These are phyloP conservation scores for Curvularia sp. DNA, from an alignment of 2,329 filamentous ascomycete genomes.

Conservation along the genomic window DNA sequence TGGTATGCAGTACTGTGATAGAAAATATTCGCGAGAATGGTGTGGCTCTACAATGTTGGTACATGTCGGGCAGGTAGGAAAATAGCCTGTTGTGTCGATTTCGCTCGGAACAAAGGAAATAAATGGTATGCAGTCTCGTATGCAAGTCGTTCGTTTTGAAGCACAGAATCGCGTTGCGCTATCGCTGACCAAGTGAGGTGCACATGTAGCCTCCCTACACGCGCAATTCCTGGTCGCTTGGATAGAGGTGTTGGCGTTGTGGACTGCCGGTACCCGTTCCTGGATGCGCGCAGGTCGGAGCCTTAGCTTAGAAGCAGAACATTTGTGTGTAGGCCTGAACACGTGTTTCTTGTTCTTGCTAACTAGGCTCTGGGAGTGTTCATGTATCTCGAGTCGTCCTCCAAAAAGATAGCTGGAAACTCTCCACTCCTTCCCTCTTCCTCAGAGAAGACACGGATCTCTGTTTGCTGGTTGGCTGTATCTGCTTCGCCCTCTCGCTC, in stretches of 20 bases:
- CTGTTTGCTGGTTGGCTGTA: not conserved
- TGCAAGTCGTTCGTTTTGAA: not conserved
- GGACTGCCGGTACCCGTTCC: not conserved
- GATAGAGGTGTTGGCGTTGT: conserved; percentile 5
- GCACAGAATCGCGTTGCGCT: not conserved
- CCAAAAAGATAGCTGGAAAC: conserved; percentile 4
- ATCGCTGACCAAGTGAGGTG: not conserved
- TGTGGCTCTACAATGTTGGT: not conserved
- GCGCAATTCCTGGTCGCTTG: conserved; percentile 5
- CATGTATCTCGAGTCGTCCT: not conserved
- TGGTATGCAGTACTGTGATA: not conserved
- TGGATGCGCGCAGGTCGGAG: not conserved
- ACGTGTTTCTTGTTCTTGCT: not conserved
- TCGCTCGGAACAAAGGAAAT: conserved; percentile 1
- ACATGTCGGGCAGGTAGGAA: not conserved
- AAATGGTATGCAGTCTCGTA: not conserved
- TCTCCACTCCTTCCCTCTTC: not conserved
- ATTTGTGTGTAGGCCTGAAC: not conserved
- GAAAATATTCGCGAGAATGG: conserved; percentile 6
- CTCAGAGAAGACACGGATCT: conserved; percentile 1
- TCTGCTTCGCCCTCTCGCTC: not conserved
- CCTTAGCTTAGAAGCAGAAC: not conserved
- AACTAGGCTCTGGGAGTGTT: not conserved
- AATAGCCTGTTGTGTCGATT: not conserved
- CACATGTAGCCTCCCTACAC: not conserved